Evolutionary conservation across 2,329 filamentous ascomycete species (phyloP), one percentile per base, ranked within the genome.

Genomic region (Pyrenophora teres): DNA sequence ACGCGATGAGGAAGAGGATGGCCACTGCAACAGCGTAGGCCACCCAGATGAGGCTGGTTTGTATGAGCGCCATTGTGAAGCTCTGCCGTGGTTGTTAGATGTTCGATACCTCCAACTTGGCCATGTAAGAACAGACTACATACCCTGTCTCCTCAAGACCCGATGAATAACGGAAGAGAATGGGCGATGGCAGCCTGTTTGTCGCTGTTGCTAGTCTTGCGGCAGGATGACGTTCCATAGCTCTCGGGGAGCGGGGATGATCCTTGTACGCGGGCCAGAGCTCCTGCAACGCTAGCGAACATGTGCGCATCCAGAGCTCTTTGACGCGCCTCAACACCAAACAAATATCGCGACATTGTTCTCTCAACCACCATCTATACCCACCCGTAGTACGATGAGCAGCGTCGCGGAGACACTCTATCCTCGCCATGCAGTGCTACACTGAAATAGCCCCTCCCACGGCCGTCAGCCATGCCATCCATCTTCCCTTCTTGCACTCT

Each of bases 371-470:
- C 30, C 33, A 18, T 25, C 37, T 19, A 19, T 15, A 32, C 42
- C 32, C 16, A 13, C 46, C 30, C 47, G 36, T 40, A 48, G 41
- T 47, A 67, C 68, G 65, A 59, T 50, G 52, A 53, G 52, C 41
- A 45, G 57, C 6, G 50, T 33, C 16, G 37, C 35, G 30, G 40
- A 44, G 32, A 25, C 27, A 23, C 21, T 37, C 25, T 3, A 35
- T 44, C 42, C 35, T 37, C 38, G 31, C 50, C 68, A 97, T 97
- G 93, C 93, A 97, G 84, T 96, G 91, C 81, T 97, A 97, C 78
- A 92, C 91, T 70, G 94, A 99, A 82, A 82, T 99, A 74, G 87
- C 91, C 74, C 89, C 93, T 79, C 92, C 94, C 47, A 95, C 92
- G 73, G 92, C 92, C 73, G 92, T 97, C 77, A 92, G 91, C 68